These are phyloP conservation scores for Brassica cretica DNA, from an alignment of 345 rosid genomes.

Conservation along the genomic window DNA sequence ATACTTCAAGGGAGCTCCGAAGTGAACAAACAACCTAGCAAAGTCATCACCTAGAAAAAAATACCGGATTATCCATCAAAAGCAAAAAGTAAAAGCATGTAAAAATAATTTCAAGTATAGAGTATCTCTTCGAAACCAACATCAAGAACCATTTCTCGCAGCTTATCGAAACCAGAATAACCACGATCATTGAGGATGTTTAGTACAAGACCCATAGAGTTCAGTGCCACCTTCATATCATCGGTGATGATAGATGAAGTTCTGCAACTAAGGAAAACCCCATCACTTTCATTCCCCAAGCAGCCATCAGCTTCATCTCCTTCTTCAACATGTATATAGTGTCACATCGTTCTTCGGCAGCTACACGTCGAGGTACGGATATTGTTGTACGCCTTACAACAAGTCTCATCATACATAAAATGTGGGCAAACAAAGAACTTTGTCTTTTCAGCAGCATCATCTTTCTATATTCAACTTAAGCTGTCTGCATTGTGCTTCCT, in stretches of 20 bases:
- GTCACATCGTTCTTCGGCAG: constrained; percentile 4
- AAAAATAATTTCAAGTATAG: background rate
- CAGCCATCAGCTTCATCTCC: background rate
- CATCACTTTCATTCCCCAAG: background rate
- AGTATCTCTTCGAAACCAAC: constrained; percentile 27
- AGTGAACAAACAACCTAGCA: constrained; percentile 20
- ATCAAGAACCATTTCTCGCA: constrained; percentile 8
- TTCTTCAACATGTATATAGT: background rate
- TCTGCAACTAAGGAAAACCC: constrained; percentile 25
- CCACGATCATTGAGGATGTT: constrained; percentile 28
- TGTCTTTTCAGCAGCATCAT: background rate
- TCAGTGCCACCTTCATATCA: constrained; percentile 20
- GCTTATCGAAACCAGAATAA: constrained; percentile 18
- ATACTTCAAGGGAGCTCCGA: constrained; percentile 22
- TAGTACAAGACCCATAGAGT: constrained; percentile 21
- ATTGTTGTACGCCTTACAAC: background rate
- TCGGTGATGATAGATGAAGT: constrained; percentile 35
- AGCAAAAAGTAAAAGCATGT: background rate
- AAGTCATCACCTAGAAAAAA: constrained; percentile 11
- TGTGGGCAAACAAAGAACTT: constrained; percentile 16
- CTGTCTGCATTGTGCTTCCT: constrained; percentile 1
- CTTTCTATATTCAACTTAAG: constrained; percentile 11
- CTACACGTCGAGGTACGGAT: background rate
- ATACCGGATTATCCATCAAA: background rate
- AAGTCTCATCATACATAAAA: accelerated